Evolutionary conservation across 202 grass and related monocot genomes (phyloP).

Genomic region (Miscanthus sacchariflorus): DNA sequence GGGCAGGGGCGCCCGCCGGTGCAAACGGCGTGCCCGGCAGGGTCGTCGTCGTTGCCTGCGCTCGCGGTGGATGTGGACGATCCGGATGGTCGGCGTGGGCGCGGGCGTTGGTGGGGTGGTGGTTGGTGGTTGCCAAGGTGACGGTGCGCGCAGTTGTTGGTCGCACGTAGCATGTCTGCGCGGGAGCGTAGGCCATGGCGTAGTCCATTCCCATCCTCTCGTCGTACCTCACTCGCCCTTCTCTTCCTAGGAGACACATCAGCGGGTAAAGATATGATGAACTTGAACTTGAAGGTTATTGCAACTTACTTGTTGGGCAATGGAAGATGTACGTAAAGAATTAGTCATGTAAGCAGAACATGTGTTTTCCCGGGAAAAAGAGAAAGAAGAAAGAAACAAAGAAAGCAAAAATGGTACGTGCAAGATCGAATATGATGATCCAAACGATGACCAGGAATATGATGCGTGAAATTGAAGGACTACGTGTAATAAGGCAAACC

Average conservation of each 20-base stretch:
- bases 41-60: not conserved
- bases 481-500: too few relatives aligned
- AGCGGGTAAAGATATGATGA: not conserved
- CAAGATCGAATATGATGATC: not conserved
- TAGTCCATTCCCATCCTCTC: constrained; percentile 44
- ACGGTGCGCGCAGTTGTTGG: constrained; percentile 48
- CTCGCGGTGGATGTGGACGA: not conserved
- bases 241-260: not conserved
- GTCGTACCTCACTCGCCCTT: constrained; percentile 5
- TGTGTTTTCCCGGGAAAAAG: not conserved
- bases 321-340: too few relatives aligned
- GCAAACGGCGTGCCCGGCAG: not conserved
- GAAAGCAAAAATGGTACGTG: not conserved
- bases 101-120: not conserved
- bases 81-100: not conserved
- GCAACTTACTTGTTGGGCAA: too few relatives aligned
- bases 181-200: constrained; percentile 52
- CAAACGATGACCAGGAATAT: not conserved
- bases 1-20: not conserved
- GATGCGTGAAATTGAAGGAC: too few relatives aligned
- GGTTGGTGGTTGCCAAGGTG: constrained; percentile 47
- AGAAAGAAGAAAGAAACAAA: not conserved
- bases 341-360: not conserved
- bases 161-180: constrained; percentile 54
- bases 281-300: not conserved